phyloP scores from a whole-genome alignment of 305 asterid genomes.

The Solanum chacoense region DNA sequence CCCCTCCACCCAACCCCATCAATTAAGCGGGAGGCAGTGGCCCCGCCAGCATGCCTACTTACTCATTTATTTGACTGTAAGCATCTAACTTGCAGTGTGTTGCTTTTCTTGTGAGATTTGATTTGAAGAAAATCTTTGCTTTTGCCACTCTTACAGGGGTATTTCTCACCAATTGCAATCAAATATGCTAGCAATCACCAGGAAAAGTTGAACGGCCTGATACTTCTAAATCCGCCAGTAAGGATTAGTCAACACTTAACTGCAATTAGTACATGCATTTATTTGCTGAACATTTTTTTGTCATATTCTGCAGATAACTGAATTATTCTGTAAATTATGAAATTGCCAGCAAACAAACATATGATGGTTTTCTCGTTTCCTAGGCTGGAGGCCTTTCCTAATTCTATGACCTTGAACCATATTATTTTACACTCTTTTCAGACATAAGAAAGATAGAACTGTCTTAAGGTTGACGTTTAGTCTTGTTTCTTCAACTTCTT shows the following conservation, averaged over 20 bases:
- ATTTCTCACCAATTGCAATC: conserved; percentile 70
- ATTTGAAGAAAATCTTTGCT: neutral
- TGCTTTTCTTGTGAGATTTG: neutral
- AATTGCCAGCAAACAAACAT: neutral
- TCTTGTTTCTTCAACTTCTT: neutral
- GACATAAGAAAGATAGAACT: neutral
- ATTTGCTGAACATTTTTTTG: neutral
- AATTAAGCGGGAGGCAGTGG: neutral
- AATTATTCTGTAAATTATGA: neutral
- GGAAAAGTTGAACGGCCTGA: conserved; percentile 60
- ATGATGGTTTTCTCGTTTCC: neutral
- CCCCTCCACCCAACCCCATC: neutral
- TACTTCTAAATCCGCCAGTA: conserved; percentile 90
- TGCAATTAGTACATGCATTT: neutral
- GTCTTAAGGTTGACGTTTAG: neutral
- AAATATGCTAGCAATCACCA: conserved; percentile 67
- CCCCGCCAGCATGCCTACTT: neutral
- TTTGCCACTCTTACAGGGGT: conserved; percentile 43
- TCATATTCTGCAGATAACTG: neutral
- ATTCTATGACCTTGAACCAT: neutral
- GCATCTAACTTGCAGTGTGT: neutral
- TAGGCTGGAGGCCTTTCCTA: neutral
- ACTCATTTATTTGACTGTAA: neutral
- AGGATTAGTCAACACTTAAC: conserved; percentile 3
- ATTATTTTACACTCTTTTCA: neutral